These are phyloP conservation scores for Letharia columbiana DNA, from an alignment of 495 filamentous ascomycete genomes.

Conservation along the genomic window DNA sequence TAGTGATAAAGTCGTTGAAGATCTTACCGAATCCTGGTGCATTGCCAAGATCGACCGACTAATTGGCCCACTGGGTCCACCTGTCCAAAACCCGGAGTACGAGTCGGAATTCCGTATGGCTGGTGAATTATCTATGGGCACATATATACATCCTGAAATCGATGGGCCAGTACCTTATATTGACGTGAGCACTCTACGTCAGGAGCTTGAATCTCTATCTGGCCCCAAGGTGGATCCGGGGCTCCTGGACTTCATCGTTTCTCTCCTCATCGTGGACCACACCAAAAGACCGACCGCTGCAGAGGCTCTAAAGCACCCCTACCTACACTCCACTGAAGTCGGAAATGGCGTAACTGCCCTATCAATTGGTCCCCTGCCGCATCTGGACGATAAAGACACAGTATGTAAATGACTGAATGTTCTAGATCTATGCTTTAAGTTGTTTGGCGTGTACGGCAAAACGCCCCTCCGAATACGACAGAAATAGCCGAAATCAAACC, in stretches of 20 bases:
- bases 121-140: constrained; percentile 18
- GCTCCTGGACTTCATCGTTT: constrained; percentile 22
- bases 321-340: constrained; percentile 11
- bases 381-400: neutral
- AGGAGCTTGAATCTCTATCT: constrained; percentile 25
- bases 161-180: constrained; percentile 20
- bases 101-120: constrained; percentile 23
- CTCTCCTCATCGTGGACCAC: constrained; percentile 24
- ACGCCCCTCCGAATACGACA: neutral
- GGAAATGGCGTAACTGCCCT: neutral
- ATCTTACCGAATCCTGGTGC: constrained; percentile 25
- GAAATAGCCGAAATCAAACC: constrained; percentile 4
- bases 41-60: constrained; percentile 26
- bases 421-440: neutral
- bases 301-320: constrained; percentile 26
- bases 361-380: constrained; percentile 10
- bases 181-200: constrained; percentile 20
- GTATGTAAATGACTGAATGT: constrained; percentile 6
- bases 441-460: neutral
- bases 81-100: constrained; percentile 18
- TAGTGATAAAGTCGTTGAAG: constrained; percentile 24
- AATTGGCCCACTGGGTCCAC: constrained; percentile 23
- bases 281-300: constrained; percentile 25
- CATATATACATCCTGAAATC: constrained; percentile 15
- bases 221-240: constrained; percentile 19